phyloP scores from a whole-genome alignment of 1,284 basidiomycete species.

The Sporisorium exsertum region DNA sequence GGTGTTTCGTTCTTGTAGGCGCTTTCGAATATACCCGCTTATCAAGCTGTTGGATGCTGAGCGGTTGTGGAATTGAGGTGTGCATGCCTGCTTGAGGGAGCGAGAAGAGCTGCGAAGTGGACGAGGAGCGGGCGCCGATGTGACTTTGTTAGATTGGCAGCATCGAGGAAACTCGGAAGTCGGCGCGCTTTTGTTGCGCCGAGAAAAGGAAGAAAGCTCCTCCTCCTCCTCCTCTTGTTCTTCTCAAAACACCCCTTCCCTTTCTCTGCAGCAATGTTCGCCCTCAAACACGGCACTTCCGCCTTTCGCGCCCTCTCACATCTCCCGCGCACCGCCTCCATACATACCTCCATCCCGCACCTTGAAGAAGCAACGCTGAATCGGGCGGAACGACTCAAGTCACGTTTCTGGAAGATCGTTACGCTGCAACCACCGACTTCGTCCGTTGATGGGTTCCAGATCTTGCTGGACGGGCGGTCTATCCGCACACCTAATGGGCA shows the following conservation, averaged over 20 bases:
- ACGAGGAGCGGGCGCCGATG: background rate
- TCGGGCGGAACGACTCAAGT: constrained; percentile 44
- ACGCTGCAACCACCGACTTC: constrained; percentile 22
- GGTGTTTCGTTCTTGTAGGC: constrained; percentile 27
- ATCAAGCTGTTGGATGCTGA: background rate
- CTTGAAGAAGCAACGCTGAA: constrained; percentile 32
- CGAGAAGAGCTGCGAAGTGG: background rate
- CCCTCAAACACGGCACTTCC: background rate
- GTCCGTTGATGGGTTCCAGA: constrained; percentile 71
- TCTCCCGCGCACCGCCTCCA: background rate
- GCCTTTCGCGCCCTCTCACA: background rate
- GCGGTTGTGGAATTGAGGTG: no score
- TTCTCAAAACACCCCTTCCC: background rate
- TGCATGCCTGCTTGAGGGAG: no score
- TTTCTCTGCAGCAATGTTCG: background rate
- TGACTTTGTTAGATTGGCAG: background rate
- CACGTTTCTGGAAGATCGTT: constrained; percentile 61
- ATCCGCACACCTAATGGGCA: constrained; percentile 89
- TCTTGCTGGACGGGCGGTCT: constrained; percentile 85
- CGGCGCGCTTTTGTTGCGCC: background rate
- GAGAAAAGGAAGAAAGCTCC: background rate
- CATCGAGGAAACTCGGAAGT: background rate
- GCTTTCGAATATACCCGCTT: constrained; percentile 4
- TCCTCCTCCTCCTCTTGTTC: background rate
- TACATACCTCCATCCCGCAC: background rate